phyloP scores from a whole-genome alignment of 192 early-diverging fungal species.

The Podila horticola region DNA sequence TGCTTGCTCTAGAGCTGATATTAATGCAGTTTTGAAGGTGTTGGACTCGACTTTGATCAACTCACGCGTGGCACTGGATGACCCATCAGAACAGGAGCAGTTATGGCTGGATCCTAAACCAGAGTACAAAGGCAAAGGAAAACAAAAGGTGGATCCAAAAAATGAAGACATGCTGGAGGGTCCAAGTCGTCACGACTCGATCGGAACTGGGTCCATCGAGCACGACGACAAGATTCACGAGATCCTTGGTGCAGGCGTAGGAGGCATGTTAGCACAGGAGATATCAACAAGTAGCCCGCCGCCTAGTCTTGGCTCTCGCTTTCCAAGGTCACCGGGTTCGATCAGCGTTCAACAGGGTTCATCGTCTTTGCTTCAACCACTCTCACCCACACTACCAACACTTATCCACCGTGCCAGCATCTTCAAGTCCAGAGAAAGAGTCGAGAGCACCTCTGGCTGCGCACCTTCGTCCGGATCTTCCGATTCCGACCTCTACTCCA shows the following conservation, averaged over 20 bases:
- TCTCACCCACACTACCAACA: neutral
- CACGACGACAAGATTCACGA: neutral
- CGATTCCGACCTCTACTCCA: neutral
- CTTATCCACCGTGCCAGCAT: conserved; percentile 1
- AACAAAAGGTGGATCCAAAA: conserved; percentile 1
- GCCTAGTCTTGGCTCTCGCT: neutral
- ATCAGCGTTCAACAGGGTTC: neutral
- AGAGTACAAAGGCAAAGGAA: neutral
- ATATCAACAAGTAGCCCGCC: conserved; percentile 3
- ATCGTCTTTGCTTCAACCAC: neutral
- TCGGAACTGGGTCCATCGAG: neutral
- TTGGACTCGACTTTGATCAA: conserved; percentile 23
- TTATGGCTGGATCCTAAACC: neutral
- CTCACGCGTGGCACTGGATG: conserved; percentile 10
- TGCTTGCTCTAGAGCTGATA: conserved; percentile 31
- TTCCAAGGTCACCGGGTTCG: neutral
- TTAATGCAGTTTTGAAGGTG: conserved; percentile 18
- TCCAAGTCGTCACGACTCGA: neutral
- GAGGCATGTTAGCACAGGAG: neutral
- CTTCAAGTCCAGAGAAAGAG: conserved; percentile 11
- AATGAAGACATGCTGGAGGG: neutral
- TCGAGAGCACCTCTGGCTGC: conserved; percentile 3
- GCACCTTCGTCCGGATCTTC: neutral
- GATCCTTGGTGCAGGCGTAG: conserved; percentile 6
- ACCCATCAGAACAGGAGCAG: neutral